Percentiles rank a stretch among this genome's conserved stretches.
Conservation (phyloP, 2,329 filamentous ascomycete species). For the Colletotrichum spinosum region DNA sequence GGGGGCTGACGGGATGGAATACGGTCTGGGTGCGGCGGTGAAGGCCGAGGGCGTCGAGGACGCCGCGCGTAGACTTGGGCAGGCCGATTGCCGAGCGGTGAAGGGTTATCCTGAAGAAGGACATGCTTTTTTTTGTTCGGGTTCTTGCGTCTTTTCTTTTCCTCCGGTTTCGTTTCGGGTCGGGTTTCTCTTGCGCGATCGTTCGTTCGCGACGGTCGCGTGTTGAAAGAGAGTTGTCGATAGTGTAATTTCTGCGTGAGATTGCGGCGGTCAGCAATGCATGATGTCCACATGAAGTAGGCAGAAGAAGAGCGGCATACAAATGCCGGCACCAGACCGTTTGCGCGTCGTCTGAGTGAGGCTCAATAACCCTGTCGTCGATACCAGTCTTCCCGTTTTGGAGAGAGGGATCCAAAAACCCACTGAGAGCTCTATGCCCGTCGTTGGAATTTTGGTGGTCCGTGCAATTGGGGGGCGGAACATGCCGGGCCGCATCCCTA, state of each 20-base stretch:
- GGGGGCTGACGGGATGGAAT: constrained; percentile 85
- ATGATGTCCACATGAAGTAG: not conserved
- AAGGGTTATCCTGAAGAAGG: constrained; percentile 91
- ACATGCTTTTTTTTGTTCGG: constrained; percentile 60
- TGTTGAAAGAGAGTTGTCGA: no score
- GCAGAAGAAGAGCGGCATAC: not conserved
- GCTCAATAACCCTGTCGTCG: not conserved
- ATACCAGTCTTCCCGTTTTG: not conserved
- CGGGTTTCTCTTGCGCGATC: not conserved
- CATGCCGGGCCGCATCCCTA: not conserved
- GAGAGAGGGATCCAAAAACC: constrained; percentile 23
- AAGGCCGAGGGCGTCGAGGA: constrained; percentile 86
- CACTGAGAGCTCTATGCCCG: constrained; percentile 2
- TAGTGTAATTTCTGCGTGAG: no score
- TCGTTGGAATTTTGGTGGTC: constrained; percentile 7
- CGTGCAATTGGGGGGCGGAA: constrained; percentile 13
- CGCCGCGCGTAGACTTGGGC: constrained; percentile 81
- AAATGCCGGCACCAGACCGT: not conserved
- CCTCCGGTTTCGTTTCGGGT: not conserved
- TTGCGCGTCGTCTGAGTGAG: not conserved
- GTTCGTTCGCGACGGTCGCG: not conserved
- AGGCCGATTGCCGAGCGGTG: constrained; percentile 91
- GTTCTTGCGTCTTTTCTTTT: not conserved
- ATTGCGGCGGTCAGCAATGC: not conserved
- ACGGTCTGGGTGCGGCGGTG: constrained; percentile 87